A percentile compares a stretch with the other conserved stretches of the same genome.
Evolutionary conservation across 2,329 filamentous ascomycete species (phyloP).

Genomic region (Pestalotiopsis sp.): DNA sequence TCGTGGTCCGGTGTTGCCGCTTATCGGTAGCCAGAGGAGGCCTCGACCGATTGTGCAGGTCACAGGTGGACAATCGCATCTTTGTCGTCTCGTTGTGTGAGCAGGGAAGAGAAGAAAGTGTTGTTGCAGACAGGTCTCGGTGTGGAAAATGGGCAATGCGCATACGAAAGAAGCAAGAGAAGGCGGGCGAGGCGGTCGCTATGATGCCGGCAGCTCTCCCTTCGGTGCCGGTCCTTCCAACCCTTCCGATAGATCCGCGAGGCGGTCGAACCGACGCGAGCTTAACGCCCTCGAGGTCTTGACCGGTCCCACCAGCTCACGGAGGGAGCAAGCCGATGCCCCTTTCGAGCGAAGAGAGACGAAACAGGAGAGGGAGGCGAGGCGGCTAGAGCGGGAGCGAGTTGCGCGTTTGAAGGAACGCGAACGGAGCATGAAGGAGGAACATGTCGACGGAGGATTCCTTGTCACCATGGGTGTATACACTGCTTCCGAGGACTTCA

Average conservation of each 20-base stretch:
- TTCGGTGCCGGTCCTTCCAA: conserved; percentile 23
- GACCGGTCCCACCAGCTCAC: conserved; percentile 37
- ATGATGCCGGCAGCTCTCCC: conserved; percentile 24
- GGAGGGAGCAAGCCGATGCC: conserved; percentile 37
- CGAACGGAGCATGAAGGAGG: conserved; percentile 86
- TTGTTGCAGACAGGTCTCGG: background rate
- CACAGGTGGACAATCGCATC: background rate
- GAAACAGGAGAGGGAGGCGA: conserved; percentile 86
- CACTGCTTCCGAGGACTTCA: conserved; percentile 90
- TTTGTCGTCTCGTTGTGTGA: background rate
- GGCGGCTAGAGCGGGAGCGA: conserved; percentile 82
- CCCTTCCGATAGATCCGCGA: conserved; percentile 22
- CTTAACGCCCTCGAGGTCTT: conserved; percentile 48
- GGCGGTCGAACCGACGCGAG: conserved; percentile 45
- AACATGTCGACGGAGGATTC: conserved; percentile 92
- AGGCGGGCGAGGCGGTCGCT: conserved; percentile 19
- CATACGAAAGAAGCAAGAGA: conserved; percentile 27
- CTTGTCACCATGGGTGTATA: conserved; percentile 94
- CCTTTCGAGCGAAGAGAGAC: conserved; percentile 77
- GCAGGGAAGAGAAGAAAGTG: background rate
- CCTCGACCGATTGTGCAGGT: background rate
- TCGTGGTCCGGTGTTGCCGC: background rate
- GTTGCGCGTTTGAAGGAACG: conserved; percentile 77
- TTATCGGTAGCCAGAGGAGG: background rate
- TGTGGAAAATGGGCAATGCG: conserved; percentile 26